Base-by-base conservation (phyloP, 2,329 filamentous ascomycete species). In the Clonostachys byssicola region DNA sequence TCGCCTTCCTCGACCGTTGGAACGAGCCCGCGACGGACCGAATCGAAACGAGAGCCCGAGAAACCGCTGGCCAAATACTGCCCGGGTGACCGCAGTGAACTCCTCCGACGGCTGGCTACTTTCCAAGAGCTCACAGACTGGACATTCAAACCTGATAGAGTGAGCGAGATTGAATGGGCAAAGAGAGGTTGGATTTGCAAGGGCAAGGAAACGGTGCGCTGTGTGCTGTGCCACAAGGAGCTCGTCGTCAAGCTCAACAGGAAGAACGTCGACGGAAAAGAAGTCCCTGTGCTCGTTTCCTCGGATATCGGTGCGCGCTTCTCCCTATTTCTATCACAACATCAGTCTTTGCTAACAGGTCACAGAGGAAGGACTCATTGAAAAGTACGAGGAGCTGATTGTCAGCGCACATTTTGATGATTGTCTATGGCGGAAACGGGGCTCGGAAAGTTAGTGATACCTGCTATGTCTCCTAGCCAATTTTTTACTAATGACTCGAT, bases 141-240 rank as follows among this genome's bases (percentile, higher is more conserved):
- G 92, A 87, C 88, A n/a, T 88, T 89, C 0, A 97, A 97, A 63
- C 92, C 94, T 0, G 81, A 92, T 45, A 77, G 75, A 34, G 85
- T 97, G 56, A 90, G 83, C 60, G 94, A 97, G 67, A 84, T 96
- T 8, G 87, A 91, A 63, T 99, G 94, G 94, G 92, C 92, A 1
- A 96, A 92, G 72, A 75, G 88, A 49, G 92, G 92, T 1, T 99
- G 94, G 92, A 77, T 86, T 5, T 96, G 92, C 58, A 83, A 87
- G 42, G 86, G 86, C 56, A 83, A 84, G 53, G 91, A 95, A 66
- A 88, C 88, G 5, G 89, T 97, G 14, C 82, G 84, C 16, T 99
- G 94, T 63, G 85, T 87, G 39, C 82, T 92, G 3, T 99, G 94
- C 60, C 86, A 86, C 60, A 86, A 87, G 57, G 88, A 95, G 56